phyloP scores from a whole-genome alignment of 2,329 filamentous ascomycete genomes.

The Paramyrothecium sp. region DNA sequence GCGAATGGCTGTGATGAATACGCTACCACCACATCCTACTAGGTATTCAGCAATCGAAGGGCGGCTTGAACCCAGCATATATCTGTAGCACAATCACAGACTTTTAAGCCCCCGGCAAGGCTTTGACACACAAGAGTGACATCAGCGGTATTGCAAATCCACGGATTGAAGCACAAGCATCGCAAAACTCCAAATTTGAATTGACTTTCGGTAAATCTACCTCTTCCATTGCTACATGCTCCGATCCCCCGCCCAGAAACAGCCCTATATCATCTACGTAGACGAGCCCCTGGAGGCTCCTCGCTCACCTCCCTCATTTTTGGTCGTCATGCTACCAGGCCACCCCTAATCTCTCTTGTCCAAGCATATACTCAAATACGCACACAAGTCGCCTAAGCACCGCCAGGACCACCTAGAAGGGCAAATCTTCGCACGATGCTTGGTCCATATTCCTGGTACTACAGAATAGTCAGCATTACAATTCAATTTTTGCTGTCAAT shows the following conservation, averaged over 20 bases:
- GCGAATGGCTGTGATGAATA: no score
- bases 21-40: no score
- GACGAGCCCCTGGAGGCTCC: no score
- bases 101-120: no score
- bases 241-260: background rate
- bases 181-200: background rate
- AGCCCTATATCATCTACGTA: background rate
- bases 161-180: no score
- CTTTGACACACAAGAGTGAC: no score
- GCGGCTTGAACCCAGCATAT: no score
- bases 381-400: constrained; percentile 48
- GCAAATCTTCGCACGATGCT: constrained; percentile 95
- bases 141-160: no score
- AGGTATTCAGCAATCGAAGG: no score
- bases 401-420: constrained; percentile 86
- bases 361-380: constrained; percentile 3
- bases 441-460: constrained; percentile 95
- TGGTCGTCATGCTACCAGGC: constrained; percentile 5
- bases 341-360: constrained; percentile 12
- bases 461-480: constrained; percentile 22
- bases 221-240: background rate
- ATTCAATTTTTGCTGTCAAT: background rate
- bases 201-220: background rate
- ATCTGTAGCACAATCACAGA: no score
- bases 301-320: background rate